Conservation (phyloP, 2,329 filamentous ascomycete genomes). For the Penicillium hordei region DNA sequence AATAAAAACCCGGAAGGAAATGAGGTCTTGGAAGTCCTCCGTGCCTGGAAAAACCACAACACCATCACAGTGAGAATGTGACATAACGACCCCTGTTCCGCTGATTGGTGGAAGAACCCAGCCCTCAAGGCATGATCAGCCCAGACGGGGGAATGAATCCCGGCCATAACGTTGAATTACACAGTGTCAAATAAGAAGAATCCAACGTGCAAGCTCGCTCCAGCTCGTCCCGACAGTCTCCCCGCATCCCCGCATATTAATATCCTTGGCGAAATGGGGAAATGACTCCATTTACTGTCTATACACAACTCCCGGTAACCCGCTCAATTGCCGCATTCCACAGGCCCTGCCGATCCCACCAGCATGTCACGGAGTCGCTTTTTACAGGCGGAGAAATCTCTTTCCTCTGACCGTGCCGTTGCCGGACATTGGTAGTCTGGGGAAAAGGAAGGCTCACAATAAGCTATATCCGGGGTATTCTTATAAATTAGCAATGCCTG, state of each 20-base stretch:
- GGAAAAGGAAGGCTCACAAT: neutral
- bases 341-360: constrained; percentile 10
- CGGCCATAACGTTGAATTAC: neutral
- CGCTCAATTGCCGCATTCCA: neutral
- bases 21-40: neutral
- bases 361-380: constrained; percentile 1
- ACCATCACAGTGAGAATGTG: no score
- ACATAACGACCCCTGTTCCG: neutral
- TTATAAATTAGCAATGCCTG: constrained; percentile 1
- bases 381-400: constrained; percentile 30
- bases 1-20: neutral
- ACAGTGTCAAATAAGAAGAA: neutral
- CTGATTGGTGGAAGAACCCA: constrained; percentile 26
- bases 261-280: constrained; percentile 22
- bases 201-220: neutral
- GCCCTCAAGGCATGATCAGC: constrained; percentile 10
- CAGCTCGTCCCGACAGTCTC: neutral
- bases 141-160: constrained; percentile 17
- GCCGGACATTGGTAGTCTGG: neutral
- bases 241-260: constrained; percentile 13
- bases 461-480: neutral
- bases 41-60: neutral
- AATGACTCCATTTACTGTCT: constrained; percentile 1
- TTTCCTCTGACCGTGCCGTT: constrained; percentile 4
- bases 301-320: neutral